phyloP scores from a whole-genome alignment of 2,329 filamentous ascomycete species.

The Phialocephala sp. region DNA sequence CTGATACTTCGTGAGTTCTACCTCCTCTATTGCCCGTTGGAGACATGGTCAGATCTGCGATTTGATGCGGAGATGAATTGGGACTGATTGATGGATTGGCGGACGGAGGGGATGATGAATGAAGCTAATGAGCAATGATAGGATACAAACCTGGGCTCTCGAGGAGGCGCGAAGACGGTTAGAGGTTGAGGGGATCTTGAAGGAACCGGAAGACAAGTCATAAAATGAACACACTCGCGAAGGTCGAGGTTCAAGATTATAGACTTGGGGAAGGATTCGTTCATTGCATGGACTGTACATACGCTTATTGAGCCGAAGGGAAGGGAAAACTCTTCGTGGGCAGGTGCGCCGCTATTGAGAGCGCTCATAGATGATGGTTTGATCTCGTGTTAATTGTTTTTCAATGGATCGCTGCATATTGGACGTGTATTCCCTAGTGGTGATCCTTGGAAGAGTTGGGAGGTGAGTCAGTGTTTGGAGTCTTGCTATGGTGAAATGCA shows the following conservation, averaged over 20 bases:
- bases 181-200: constrained; percentile 92
- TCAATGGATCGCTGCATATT: constrained; percentile 13
- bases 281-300: constrained; percentile 25
- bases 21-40: background rate
- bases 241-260: background rate
- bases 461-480: background rate
- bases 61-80: constrained; percentile 11
- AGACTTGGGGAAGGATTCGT: background rate
- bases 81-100: background rate
- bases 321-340: background rate
- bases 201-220: constrained; percentile 65
- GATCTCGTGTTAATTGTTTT: constrained; percentile 3
- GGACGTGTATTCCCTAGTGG: background rate
- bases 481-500: background rate
- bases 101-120: background rate
- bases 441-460: background rate
- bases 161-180: constrained; percentile 95
- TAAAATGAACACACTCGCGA: constrained; percentile 10
- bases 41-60: constrained; percentile 3
- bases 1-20: constrained; percentile 87
- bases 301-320: constrained; percentile 10
- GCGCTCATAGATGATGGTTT: constrained; percentile 12
- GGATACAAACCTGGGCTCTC: constrained; percentile 98
- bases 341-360: background rate
- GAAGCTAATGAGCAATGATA: constrained; percentile 50